These are phyloP conservation scores for Sugiyamaella novakii DNA, from an alignment of 1,139 yeast genomes.

Conservation along the genomic window DNA sequence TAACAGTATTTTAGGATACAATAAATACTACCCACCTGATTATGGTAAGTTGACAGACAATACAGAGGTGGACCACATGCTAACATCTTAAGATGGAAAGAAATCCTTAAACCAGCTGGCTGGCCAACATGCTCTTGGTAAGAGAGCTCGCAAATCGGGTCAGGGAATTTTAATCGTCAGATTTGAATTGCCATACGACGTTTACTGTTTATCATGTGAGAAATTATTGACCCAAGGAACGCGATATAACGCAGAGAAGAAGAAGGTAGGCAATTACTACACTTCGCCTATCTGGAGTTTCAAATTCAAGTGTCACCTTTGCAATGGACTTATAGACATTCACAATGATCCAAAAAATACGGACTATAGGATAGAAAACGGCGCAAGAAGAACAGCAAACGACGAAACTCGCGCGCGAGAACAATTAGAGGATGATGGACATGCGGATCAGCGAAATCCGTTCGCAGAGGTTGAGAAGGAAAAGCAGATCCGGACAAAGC, in stretches of 20 bases:
- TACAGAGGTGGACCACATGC: neutral
- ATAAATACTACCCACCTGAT: slow-evolving; percentile 43
- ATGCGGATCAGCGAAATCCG: slow-evolving; percentile 29
- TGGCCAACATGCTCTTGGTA: slow-evolving; percentile 37
- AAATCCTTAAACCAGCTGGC: slow-evolving; percentile 38
- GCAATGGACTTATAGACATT: slow-evolving; percentile 35
- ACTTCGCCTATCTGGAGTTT: slow-evolving; percentile 41
- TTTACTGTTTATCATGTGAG: slow-evolving; percentile 37
- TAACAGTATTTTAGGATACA: slow-evolving; percentile 34
- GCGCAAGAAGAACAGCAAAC: slow-evolving; percentile 34
- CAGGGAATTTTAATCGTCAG: slow-evolving; percentile 38
- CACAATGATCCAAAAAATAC: slow-evolving; percentile 43
- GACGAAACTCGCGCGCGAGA: slow-evolving; percentile 19
- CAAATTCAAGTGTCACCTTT: slow-evolving; percentile 37
- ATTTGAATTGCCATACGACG: slow-evolving; percentile 41
- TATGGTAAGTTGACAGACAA: slow-evolving; percentile 32
- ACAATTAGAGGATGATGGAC: slow-evolving; percentile 21
- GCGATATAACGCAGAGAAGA: slow-evolving; percentile 42
- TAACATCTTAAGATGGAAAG: slow-evolving; percentile 34
- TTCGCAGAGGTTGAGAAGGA: slow-evolving; percentile 30
- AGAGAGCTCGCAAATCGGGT: slow-evolving; percentile 35
- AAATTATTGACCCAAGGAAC: slow-evolving; percentile 38
- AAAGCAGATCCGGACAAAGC: slow-evolving; percentile 14
- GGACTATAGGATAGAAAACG: slow-evolving; percentile 34
- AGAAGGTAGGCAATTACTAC: slow-evolving; percentile 36